These are phyloP conservation scores for Phylloporus sp. DNA, from an alignment of 1,284 basidiomycete species.

Conservation along the genomic window DNA sequence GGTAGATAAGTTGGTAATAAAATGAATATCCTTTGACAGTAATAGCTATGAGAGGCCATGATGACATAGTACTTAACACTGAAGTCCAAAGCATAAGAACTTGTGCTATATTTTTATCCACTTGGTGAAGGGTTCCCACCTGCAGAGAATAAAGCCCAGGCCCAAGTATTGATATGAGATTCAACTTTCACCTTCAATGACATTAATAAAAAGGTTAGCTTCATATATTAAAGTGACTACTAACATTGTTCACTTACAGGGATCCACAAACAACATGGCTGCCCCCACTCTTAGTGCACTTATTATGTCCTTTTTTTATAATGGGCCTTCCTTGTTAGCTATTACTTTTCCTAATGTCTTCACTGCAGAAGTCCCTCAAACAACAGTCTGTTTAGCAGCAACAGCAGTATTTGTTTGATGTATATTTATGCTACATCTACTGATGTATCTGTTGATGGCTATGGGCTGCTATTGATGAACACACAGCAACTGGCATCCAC, in stretches of 20 bases:
- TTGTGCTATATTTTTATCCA: too few species aligned
- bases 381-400: background rate
- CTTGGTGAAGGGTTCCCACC: background rate
- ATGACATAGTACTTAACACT: too few species aligned
- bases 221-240: background rate
- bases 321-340: background rate
- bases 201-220: background rate
- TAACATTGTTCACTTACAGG: background rate
- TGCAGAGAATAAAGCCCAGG: background rate
- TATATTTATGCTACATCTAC: too few species aligned
- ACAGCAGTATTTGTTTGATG: background rate
- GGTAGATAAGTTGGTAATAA: too few species aligned
- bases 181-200: background rate
- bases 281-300: background rate
- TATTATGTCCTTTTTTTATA: background rate
- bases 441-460: background rate
- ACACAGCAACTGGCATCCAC: background rate
- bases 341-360: background rate
- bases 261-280: background rate
- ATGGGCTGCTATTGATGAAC: background rate
- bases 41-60: too few species aligned
- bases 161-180: background rate
- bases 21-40: too few species aligned
- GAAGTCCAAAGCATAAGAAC: too few species aligned
- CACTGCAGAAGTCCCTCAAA: background rate